Conservation (phyloP, 2,329 filamentous ascomycete genomes). For the Penicillium vulpinum region DNA sequence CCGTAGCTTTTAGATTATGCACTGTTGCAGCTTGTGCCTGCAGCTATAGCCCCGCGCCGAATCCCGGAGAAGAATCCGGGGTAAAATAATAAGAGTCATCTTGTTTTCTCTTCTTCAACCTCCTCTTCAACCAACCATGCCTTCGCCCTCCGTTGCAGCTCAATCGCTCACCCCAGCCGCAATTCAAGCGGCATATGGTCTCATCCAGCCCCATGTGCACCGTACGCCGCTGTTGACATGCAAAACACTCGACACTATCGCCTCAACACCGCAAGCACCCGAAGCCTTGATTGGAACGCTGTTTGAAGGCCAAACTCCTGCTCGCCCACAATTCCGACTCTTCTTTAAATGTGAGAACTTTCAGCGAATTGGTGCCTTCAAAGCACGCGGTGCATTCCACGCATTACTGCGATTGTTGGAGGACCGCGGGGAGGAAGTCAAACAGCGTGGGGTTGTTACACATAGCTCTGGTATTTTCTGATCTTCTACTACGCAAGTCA, state of each 20-base stretch:
- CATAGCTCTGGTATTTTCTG: slow-evolving; percentile 73
- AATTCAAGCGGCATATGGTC: slow-evolving; percentile 68
- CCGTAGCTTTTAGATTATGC: neutral
- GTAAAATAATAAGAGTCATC: slow-evolving; percentile 2
- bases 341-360: slow-evolving; percentile 97
- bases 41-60: neutral
- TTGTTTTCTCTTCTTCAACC: neutral
- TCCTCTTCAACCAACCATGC: slow-evolving; percentile 37
- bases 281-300: slow-evolving; percentile 57
- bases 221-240: slow-evolving; percentile 80
- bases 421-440: slow-evolving; percentile 62
- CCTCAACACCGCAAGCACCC: slow-evolving; percentile 66
- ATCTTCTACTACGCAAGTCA: neutral
- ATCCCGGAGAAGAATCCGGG: slow-evolving; percentile 11
- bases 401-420: slow-evolving; percentile 69
- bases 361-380: slow-evolving; percentile 90
- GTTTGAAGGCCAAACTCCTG: slow-evolving; percentile 59
- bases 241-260: slow-evolving; percentile 69
- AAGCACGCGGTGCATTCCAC: slow-evolving; percentile 86
- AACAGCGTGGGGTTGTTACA: slow-evolving; percentile 74
- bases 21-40: neutral
- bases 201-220: slow-evolving; percentile 77
- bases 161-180: slow-evolving; percentile 67
- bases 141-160: slow-evolving; percentile 34
- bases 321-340: slow-evolving; percentile 67